These are phyloP conservation scores for Musa itinerans DNA, from an alignment of 176 grass and related monocot species.

Conservation along the genomic window DNA sequence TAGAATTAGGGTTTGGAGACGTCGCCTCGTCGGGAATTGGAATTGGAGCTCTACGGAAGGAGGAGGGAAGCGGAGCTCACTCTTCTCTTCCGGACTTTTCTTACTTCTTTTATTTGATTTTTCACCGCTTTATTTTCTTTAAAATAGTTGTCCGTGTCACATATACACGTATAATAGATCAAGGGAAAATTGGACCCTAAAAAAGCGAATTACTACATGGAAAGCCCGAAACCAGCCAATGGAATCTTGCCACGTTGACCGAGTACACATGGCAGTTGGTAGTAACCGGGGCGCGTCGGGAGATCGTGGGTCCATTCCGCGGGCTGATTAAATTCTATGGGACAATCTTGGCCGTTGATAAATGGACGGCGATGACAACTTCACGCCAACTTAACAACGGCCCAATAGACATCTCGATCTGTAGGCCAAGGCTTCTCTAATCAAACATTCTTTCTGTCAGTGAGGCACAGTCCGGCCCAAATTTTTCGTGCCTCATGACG, in stretches of 20 bases:
- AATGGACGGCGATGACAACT: background rate
- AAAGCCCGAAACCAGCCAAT: slow-evolving; percentile 41
- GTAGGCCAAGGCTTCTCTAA: too few relatives aligned
- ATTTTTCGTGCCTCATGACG: too few relatives aligned
- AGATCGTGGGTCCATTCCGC: background rate
- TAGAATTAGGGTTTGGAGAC: background rate
- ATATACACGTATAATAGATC: background rate
- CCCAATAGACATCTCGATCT: too few relatives aligned
- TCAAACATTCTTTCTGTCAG: too few relatives aligned
- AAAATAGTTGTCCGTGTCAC: background rate
- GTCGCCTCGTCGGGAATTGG: slow-evolving; percentile 19
- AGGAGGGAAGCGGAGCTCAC: slow-evolving; percentile 15
- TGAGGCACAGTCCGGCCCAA: too few relatives aligned
- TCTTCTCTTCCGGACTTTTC: slow-evolving; percentile 16
- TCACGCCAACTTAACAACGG: too few relatives aligned
- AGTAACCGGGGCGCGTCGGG: slow-evolving; percentile 53
- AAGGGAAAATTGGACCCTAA: background rate
- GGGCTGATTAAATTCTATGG: background rate
- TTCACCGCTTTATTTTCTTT: background rate
- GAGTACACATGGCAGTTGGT: slow-evolving; percentile 41
- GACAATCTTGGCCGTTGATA: background rate
- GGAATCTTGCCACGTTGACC: slow-evolving; percentile 19
- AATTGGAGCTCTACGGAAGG: slow-evolving; percentile 17
- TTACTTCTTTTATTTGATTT: background rate
- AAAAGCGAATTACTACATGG: slow-evolving; percentile 22